phyloP scores from a whole-genome alignment of 257 asterid genomes.

The Solanum bukasovii region DNA sequence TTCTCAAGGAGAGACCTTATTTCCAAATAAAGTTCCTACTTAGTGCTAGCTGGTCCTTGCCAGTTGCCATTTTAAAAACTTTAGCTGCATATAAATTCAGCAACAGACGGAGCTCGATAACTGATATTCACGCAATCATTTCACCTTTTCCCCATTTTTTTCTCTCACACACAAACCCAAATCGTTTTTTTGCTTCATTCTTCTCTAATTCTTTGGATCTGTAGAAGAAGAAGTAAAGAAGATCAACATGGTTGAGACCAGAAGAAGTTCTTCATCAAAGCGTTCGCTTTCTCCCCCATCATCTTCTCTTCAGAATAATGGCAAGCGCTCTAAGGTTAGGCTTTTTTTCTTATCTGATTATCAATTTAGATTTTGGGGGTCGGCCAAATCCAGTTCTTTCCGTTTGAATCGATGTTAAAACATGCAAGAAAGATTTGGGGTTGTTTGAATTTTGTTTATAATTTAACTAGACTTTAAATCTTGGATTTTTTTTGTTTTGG shows the following conservation, averaged over 20 bases:
- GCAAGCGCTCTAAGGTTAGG: constrained; percentile 81
- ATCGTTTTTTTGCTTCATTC: background rate
- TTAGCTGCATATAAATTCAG: background rate
- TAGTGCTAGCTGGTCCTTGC: background rate
- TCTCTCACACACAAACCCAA: background rate
- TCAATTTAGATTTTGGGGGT: background rate
- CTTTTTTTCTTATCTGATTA: background rate
- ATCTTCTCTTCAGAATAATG: constrained; percentile 33
- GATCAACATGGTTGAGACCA: constrained; percentile 29
- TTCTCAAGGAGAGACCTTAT: background rate
- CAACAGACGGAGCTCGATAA: background rate
- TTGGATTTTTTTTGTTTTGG: background rate
- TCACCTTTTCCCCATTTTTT: background rate
- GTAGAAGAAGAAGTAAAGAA: background rate
- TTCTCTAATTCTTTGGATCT: background rate
- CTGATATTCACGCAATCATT: constrained; percentile 1
- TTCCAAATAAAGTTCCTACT: background rate
- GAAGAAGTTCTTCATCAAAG: constrained; percentile 77
- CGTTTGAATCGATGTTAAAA: background rate
- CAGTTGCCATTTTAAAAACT: background rate
- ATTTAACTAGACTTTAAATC: background rate
- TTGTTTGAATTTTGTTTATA: background rate
- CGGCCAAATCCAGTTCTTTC: background rate
- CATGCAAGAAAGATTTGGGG: background rate
- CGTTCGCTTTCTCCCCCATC: constrained; percentile 50